phyloP scores from a whole-genome alignment of 805 yeast genomes.

The Wickerhamia fluorescens region DNA sequence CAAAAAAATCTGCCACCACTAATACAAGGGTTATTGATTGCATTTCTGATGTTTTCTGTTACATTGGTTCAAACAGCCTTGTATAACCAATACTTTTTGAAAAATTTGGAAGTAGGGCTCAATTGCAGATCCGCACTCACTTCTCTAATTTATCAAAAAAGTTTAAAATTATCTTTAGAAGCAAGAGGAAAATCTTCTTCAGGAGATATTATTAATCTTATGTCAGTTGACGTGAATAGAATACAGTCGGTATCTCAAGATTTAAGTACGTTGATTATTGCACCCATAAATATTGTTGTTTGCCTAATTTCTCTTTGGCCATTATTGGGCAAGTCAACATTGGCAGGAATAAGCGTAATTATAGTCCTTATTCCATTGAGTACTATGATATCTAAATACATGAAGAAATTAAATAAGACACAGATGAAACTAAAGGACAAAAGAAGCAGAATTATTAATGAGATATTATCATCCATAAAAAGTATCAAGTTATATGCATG shows the following conservation, averaged over 20 bases:
- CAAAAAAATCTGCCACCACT: slow-evolving; percentile 30
- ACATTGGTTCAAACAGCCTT: slow-evolving; percentile 56
- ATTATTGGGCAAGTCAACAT: slow-evolving; percentile 16
- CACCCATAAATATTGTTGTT: slow-evolving; percentile 37
- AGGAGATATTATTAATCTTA: slow-evolving; percentile 18
- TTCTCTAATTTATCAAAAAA: slow-evolving; percentile 16
- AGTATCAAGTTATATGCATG: slow-evolving; percentile 21
- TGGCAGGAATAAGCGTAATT: slow-evolving; percentile 13
- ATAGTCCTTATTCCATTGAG: slow-evolving; percentile 13
- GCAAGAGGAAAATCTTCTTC: slow-evolving; percentile 11
- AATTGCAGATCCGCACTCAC: slow-evolving; percentile 19
- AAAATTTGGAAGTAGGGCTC: slow-evolving; percentile 52
- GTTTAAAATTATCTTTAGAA: slow-evolving; percentile 24
- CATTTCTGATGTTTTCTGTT: slow-evolving; percentile 54
- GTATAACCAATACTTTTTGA: slow-evolving; percentile 61
- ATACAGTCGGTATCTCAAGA: slow-evolving; percentile 21
- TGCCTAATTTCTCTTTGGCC: slow-evolving; percentile 15
- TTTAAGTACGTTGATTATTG: slow-evolving; percentile 48
- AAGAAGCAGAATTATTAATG: slow-evolving; percentile 16
- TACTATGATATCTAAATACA: slow-evolving; percentile 19
- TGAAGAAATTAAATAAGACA: slow-evolving; percentile 33
- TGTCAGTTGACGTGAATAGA: slow-evolving; percentile 18
- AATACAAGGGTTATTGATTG: slow-evolving; percentile 55
- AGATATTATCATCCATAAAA: slow-evolving; percentile 17
- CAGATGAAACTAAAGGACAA: slow-evolving; percentile 16